Percentiles rank a stretch among this genome's conserved stretches.
phyloP scores from a whole-genome alignment of 2,329 filamentous ascomycete genomes.

The Exophiala lecanii-corni region DNA sequence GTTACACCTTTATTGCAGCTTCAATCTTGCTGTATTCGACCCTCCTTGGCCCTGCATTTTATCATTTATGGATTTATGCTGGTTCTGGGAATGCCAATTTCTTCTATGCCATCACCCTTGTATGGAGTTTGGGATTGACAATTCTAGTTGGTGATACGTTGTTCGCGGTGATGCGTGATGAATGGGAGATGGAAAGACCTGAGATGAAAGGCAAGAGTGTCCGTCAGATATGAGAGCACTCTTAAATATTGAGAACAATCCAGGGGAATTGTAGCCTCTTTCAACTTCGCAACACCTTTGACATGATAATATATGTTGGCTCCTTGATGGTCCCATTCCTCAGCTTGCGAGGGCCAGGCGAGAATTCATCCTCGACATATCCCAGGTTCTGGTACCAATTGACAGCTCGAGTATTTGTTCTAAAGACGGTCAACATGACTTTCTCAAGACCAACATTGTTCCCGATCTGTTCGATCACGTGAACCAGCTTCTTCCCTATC shows the following conservation, averaged over 20 bases:
- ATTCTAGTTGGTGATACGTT: conserved; percentile 81
- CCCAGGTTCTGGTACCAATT: conserved; percentile 49
- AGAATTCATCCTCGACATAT: conserved; percentile 49
- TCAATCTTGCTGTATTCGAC: conserved; percentile 81
- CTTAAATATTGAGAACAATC: not conserved
- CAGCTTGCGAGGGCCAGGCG: conserved; percentile 46
- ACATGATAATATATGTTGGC: conserved; percentile 51
- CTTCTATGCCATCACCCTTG: conserved; percentile 98
- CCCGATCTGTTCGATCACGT: conserved; percentile 45
- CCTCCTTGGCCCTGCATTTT: conserved; percentile 88
- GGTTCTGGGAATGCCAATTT: conserved; percentile 98
- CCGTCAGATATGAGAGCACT: conserved; percentile 63
- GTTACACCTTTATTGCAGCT: conserved; percentile 83
- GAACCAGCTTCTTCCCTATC: conserved; percentile 49
- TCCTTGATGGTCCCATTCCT: conserved; percentile 46
- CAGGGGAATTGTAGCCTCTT: not conserved
- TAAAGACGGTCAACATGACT: conserved; percentile 59
- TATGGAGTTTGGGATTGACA: conserved; percentile 89
- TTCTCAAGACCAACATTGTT: conserved; percentile 46
- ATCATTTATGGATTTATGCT: conserved; percentile 96
- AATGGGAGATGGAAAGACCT: conserved; percentile 88
- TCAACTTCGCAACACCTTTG: conserved; percentile 36
- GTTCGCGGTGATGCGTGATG: conserved; percentile 84
- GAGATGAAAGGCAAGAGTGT: conserved; percentile 87
- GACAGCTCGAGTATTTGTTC: conserved; percentile 44